Evolutionary conservation across 345 rosid species (phyloP).

Genomic region (Orychophragmus violaceus): DNA sequence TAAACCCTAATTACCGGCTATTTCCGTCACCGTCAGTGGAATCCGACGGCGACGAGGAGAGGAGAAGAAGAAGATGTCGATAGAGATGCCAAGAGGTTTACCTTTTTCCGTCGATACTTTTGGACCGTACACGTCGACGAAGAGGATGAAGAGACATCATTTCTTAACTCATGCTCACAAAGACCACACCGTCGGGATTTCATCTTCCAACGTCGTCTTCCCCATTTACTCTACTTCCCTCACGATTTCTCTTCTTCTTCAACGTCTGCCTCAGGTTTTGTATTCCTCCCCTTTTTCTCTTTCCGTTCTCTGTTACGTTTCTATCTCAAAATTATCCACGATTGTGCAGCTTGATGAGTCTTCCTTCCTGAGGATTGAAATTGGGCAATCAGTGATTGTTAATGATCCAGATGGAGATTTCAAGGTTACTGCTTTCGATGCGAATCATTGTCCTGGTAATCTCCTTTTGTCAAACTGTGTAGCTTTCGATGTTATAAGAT

Average conservation of each 20-base stretch:
- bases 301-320: neutral
- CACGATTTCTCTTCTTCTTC: conserved; percentile 60
- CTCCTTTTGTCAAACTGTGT: neutral
- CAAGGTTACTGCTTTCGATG: conserved; percentile 66
- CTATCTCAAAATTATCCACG: neutral
- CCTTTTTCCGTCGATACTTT: conserved; percentile 87
- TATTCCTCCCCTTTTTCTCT: neutral
- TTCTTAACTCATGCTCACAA: conserved; percentile 84
- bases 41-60: neutral
- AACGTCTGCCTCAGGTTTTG: conserved; percentile 47
- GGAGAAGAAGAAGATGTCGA: conserved; percentile 36
- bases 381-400: conserved; percentile 44
- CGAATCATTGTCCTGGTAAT: conserved; percentile 79
- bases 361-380: conserved; percentile 58
- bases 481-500: neutral
- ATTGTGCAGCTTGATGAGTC: conserved; percentile 51
- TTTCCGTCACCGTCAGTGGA: neutral
- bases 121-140: conserved; percentile 46
- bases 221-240: conserved; percentile 64
- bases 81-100: conserved; percentile 80
- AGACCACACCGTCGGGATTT: conserved; percentile 64
- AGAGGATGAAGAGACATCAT: conserved; percentile 64
- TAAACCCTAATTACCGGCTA: neutral
- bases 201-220: conserved; percentile 37
- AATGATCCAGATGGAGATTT: conserved; percentile 62